Base-by-base conservation (phyloP, 305 asterid genomes). In the Solanum hybrid region DNA sequence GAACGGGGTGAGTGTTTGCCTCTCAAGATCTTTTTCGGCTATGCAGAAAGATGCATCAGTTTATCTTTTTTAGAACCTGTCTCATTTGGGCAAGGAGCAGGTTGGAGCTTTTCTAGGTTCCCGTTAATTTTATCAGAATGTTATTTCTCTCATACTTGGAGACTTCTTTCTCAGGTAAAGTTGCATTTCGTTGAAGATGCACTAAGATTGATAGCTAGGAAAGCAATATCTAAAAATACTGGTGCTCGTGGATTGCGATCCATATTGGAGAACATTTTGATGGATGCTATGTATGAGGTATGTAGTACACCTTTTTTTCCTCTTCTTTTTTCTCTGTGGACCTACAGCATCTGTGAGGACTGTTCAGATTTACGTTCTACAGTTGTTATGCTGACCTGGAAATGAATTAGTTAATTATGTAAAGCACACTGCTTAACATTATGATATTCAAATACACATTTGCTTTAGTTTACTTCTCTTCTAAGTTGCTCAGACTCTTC, bases 211-310 rank as follows among this genome's bases (percentile, higher is more conserved):
- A 95, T 97, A 87, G 98, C 99, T 88, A 92, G 91, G 88, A 97
- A 94, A 92, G 97, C 99, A 79, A 92, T 96, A 88, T 92, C 98
- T 13, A 97, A 97, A 92, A 97, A 96, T 89, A 97, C 98, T 0
- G 99, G 99, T 45, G 99, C 99, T 90, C 95, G 99, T 72, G 99
- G 99, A 85, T 92, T 97, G 91, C 92, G 99, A 72, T 92, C 99
- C 88, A 95, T 96, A 95, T 85, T 97, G 93, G 99, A 97, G 93
- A 95, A 90, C 37, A 92, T 96, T 69, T 92, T 97, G 94, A 97
- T 96, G 99, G 99, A 97, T 79, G 96, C 99, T 45, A 97, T 97
- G 99, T 97, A 95, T 73, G 99, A 97, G 99, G 99, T 97, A 89
- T 86, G 93, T 87, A n/a, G 85, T 88, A 29, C 32, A 29, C 51